Conservation (phyloP, 192 early-diverging fungal genomes). For the Phlyctochytrium arcticum region DNA sequence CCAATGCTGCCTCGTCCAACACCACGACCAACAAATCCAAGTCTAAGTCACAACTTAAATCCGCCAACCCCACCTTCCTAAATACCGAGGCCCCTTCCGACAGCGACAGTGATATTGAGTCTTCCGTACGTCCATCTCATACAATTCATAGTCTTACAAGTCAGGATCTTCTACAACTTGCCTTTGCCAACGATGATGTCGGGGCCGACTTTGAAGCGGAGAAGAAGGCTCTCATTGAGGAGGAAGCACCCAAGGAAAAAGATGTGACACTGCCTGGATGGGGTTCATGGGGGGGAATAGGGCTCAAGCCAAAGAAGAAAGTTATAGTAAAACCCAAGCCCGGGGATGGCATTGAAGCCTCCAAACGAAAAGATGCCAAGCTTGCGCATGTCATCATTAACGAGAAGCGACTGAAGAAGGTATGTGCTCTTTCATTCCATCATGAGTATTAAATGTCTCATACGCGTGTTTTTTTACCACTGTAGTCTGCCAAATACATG, state of each 20-base stretch:
- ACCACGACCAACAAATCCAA: no score
- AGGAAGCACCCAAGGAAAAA: conserved; percentile 73
- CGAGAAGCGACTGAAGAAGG: conserved; percentile 80
- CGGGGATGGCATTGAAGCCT: conserved; percentile 31
- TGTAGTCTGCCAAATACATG: conserved; percentile 67
- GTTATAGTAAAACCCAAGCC: conserved; percentile 51
- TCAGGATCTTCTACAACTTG: conserved; percentile 82
- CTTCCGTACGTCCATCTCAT: conserved; percentile 45
- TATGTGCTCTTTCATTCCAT: conserved; percentile 19
- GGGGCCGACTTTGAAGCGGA: conserved; percentile 85
- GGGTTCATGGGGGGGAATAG: conserved; percentile 79
- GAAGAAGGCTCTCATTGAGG: conserved; percentile 63
- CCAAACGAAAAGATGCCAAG: conserved; percentile 58
- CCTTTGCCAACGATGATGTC: conserved; percentile 93
- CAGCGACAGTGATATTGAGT: conserved; percentile 40
- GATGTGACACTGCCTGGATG: conserved; percentile 91
- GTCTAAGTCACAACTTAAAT: no score
- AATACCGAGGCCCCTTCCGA: no score
- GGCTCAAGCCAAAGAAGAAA: conserved; percentile 59
- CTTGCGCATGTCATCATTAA: conserved; percentile 89
- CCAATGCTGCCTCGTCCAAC: not conserved
- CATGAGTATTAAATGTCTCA: not conserved
- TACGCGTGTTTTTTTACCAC: not conserved
- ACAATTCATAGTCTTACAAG: conserved; percentile 57
- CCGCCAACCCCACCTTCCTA: no score